These are phyloP conservation scores for Candida smagusa DNA, from an alignment of 1,139 yeast species.

Conservation along the genomic window DNA sequence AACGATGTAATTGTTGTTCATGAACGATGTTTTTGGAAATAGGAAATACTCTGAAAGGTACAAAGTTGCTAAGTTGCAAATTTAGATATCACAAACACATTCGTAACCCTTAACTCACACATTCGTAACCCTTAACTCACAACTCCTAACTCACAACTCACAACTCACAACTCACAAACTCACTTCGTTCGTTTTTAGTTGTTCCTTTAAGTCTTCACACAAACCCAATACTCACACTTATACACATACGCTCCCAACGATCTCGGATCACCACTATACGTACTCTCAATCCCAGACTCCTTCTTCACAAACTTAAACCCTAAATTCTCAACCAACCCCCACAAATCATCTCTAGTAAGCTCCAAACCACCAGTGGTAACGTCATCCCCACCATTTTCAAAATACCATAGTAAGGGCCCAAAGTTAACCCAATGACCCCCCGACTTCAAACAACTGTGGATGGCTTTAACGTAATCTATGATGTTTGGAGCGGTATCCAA, in stretches of 20 bases:
- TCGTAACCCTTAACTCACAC: too few species aligned
- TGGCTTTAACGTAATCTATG: conserved; percentile 62
- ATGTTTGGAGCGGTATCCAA: conserved; percentile 77
- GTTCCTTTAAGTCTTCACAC: conserved; percentile 23
- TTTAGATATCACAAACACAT: too few species aligned
- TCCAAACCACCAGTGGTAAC: conserved; percentile 58
- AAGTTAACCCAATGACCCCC: conserved; percentile 78
- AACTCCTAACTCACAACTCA: too few species aligned
- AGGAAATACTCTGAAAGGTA: too few species aligned
- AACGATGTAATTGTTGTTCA: too few species aligned
- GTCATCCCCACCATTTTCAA: conserved; percentile 51
- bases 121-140: too few species aligned
- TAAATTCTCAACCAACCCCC: conserved; percentile 42
- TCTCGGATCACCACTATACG: conserved; percentile 54
- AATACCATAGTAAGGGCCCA: conserved; percentile 88
- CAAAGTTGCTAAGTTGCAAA: too few species aligned
- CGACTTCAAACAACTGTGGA: conserved; percentile 47
- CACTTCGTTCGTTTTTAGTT: too few species aligned
- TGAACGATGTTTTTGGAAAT: too few species aligned
- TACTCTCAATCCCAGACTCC: conserved; percentile 43
- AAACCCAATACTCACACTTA: conserved; percentile 74
- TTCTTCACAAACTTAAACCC: conserved; percentile 55
- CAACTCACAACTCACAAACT: too few species aligned
- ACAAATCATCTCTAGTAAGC: conserved; percentile 57
- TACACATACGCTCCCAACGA: conserved; percentile 59